A percentile compares a stretch with the other conserved stretches of the same genome.
These are phyloP conservation scores for Batkoa obscura DNA, from an alignment of 371 early-diverging fungal genomes.

Conservation along the genomic window DNA sequence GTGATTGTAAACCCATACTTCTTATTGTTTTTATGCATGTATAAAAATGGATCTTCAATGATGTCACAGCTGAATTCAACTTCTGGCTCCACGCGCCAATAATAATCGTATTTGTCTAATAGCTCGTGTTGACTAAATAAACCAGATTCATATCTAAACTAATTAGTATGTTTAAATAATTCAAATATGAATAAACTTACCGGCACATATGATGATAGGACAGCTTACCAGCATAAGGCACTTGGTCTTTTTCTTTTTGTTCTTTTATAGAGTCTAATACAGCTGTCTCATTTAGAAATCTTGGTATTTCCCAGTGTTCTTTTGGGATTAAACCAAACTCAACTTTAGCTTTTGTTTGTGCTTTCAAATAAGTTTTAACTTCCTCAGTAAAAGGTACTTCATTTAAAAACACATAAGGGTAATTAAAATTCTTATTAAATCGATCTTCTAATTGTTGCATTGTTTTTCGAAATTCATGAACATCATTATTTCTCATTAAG, in stretches of 20 bases:
- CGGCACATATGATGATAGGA: slow-evolving; percentile 93
- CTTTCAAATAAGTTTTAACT: slow-evolving; percentile 32
- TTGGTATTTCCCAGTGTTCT: slow-evolving; percentile 54
- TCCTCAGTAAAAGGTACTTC: slow-evolving; percentile 59
- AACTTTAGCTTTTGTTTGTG: slow-evolving; percentile 29
- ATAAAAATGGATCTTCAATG: slow-evolving; percentile 75
- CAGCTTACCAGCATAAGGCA: slow-evolving; percentile 67
- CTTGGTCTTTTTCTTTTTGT: slow-evolving; percentile 29
- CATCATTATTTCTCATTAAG: slow-evolving; percentile 49
- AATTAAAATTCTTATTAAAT: slow-evolving; percentile 64
- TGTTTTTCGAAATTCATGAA: slow-evolving; percentile 36
- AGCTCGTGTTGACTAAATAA: slow-evolving; percentile 78
- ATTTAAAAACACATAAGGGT: slow-evolving; percentile 84
- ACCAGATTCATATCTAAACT: slow-evolving; percentile 62
- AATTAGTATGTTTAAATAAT: slow-evolving; percentile 3
- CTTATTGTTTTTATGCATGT: slow-evolving; percentile 51
- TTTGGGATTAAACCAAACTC: slow-evolving; percentile 28
- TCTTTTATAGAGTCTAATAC: slow-evolving; percentile 28
- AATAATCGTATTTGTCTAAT: slow-evolving; percentile 61
- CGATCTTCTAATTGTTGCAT: slow-evolving; percentile 61
- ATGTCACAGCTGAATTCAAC: slow-evolving; percentile 78
- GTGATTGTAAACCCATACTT: slow-evolving; percentile 71
- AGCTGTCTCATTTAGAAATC: slow-evolving; percentile 31
- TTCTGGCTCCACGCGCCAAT: slow-evolving; percentile 93
- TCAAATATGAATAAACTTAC: too few relatives aligned